A percentile compares a stretch with the other conserved stretches of the same genome.
phyloP scores from a whole-genome alignment of 495 filamentous ascomycete species.

The Collariella sp. region DNA sequence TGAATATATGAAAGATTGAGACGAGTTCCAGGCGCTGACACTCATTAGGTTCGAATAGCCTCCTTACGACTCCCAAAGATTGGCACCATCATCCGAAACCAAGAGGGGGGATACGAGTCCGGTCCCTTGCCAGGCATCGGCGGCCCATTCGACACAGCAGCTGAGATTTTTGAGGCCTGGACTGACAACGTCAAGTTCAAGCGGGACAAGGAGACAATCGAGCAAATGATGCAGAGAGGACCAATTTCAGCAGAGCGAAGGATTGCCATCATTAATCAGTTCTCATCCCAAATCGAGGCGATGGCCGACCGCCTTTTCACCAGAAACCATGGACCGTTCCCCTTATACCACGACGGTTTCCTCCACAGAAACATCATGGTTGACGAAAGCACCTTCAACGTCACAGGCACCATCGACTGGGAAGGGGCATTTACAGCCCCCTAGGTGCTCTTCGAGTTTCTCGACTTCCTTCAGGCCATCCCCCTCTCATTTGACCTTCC shows the following conservation, averaged over 20 bases:
- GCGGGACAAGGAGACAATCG: conserved; percentile 3
- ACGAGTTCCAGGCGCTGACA: neutral
- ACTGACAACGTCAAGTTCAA: conserved; percentile 9
- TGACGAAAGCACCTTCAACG: conserved; percentile 19
- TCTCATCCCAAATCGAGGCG: conserved; percentile 11
- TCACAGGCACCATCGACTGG: conserved; percentile 31
- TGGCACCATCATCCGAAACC: conserved; percentile 3
- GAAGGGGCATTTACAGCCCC: conserved; percentile 26
- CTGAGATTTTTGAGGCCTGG: conserved; percentile 18
- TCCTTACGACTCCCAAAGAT: conserved; percentile 15
- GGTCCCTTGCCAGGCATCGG: conserved; percentile 20
- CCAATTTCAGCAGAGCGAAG: conserved; percentile 3
- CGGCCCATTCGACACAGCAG: conserved; percentile 20
- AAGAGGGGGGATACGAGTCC: conserved; percentile 12
- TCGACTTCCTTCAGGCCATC: conserved; percentile 4
- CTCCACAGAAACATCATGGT: conserved; percentile 32
- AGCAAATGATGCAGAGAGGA: neutral
- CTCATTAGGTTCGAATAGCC: conserved; percentile 11
- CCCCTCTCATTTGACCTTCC: conserved; percentile 4
- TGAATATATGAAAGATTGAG: neutral
- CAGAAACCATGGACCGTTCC: conserved; percentile 19
- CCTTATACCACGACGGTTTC: conserved; percentile 26
- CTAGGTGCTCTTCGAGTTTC: conserved; percentile 17
- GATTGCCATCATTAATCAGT: conserved; percentile 11
- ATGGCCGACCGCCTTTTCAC: conserved; percentile 12